Percentiles rank a stretch among this genome's conserved stretches.
Conservation (phyloP, 495 filamentous ascomycete species). For the Physcia stellaris region DNA sequence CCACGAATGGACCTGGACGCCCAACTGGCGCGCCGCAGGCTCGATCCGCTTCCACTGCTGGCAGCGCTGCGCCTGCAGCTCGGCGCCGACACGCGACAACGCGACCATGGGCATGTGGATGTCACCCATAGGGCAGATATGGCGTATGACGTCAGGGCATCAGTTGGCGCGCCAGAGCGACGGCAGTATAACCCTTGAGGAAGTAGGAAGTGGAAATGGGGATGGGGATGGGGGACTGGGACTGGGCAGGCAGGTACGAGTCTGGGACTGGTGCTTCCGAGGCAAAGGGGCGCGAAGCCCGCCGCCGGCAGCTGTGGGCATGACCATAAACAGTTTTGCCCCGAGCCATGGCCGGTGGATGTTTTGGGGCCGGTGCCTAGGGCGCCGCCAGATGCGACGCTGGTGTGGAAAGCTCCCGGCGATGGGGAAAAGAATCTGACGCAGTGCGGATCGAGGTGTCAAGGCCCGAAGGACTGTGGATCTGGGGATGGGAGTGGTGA, state of each 20-base stretch:
- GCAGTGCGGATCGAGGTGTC: slow-evolving; percentile 3
- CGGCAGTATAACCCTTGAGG: too few species aligned
- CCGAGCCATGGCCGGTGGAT: not conserved
- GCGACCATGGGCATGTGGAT: slow-evolving; percentile 1
- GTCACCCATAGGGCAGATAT: not conserved
- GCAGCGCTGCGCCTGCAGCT: slow-evolving; percentile 3
- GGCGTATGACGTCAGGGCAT: too few species aligned
- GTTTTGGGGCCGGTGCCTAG: not conserved
- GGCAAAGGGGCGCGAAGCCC: too few species aligned
- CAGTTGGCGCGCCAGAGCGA: too few species aligned
- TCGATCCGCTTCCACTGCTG: slow-evolving; percentile 7
- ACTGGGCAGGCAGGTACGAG: too few species aligned
- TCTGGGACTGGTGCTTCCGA: too few species aligned
- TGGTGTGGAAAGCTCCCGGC: not conserved
- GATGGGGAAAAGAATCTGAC: not conserved
- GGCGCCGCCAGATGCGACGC: slow-evolving; percentile 3
- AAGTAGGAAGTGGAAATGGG: not conserved
- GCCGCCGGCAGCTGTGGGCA: slow-evolving; percentile 3
- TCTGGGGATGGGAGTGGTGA: not conserved
- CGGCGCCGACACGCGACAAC: not conserved
- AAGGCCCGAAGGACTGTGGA: slow-evolving; percentile 1
- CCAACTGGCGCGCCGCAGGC: slow-evolving; percentile 5
- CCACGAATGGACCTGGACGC: slow-evolving; percentile 6
- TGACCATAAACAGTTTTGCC: slow-evolving; percentile 6
- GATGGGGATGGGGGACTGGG: not conserved